Conservation (phyloP, 2,329 filamentous ascomycete species). For the Epichloe coenophiala region DNA sequence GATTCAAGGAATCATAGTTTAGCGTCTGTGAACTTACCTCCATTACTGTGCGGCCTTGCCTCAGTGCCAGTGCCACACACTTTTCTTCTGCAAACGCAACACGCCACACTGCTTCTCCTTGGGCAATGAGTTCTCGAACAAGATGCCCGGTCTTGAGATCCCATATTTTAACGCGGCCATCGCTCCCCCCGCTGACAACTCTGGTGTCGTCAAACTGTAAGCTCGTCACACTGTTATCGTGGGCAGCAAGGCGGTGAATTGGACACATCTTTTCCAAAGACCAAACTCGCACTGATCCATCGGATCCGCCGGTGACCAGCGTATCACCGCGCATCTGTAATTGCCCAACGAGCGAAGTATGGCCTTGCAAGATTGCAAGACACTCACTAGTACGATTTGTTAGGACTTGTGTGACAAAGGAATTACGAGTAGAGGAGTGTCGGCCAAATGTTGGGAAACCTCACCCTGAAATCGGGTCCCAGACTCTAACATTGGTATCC, state of each 20-base stretch:
- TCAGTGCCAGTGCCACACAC: slow-evolving; percentile 85
- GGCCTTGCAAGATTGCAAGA: slow-evolving; percentile 84
- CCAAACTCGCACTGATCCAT: slow-evolving; percentile 94
- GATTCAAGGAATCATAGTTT: not conserved
- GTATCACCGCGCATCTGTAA: slow-evolving; percentile 92
- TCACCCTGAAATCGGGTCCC: slow-evolving; percentile 81
- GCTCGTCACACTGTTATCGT: slow-evolving; percentile 97
- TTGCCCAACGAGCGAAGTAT: slow-evolving; percentile 93
- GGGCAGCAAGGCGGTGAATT: slow-evolving; percentile 86
- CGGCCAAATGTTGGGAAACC: slow-evolving; percentile 13
- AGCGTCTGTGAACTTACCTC: slow-evolving; percentile 50
- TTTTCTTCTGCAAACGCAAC: slow-evolving; percentile 98
- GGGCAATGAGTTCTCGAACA: slow-evolving; percentile 79
- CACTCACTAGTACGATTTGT: slow-evolving; percentile 42
- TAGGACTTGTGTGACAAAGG: not conserved
- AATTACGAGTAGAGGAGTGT: not conserved
- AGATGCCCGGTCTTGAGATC: slow-evolving; percentile 83
- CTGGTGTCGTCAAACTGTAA: slow-evolving; percentile 92
- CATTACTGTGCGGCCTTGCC: slow-evolving; percentile 83
- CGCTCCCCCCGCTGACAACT: slow-evolving; percentile 89
- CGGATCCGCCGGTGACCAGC: slow-evolving; percentile 87
- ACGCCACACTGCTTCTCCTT: slow-evolving; percentile 91
- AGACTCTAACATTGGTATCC: slow-evolving; percentile 93
- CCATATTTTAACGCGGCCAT: slow-evolving; percentile 98
- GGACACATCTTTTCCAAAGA: slow-evolving; percentile 80